Evolutionary conservation across 108 stramenopile genomes (phyloP).

Genomic region (Discostella pseudostelligera): DNA sequence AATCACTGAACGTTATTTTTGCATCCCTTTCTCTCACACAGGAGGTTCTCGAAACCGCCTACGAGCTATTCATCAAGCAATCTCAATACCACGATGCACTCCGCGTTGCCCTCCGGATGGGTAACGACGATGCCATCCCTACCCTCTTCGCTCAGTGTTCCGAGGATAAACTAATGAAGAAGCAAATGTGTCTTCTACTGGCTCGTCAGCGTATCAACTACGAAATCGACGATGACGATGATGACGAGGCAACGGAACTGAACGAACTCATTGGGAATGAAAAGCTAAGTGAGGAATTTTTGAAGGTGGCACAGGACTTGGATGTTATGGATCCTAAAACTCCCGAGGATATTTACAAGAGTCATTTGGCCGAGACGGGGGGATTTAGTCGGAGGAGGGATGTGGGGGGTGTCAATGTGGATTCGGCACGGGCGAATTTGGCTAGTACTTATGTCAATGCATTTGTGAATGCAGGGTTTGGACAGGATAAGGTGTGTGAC

Average conservation of each 20-base stretch:
- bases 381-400: slow-evolving; percentile 87
- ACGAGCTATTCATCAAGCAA: slow-evolving; percentile 86
- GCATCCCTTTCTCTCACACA: slow-evolving; percentile 12
- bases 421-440: slow-evolving; percentile 97
- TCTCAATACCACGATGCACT: slow-evolving; percentile 87
- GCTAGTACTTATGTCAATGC: slow-evolving; percentile 99
- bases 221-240: slow-evolving; percentile 81
- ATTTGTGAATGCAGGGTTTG: slow-evolving; percentile 98
- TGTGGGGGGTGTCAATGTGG: slow-evolving; percentile 79
- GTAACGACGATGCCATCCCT: slow-evolving; percentile 67
- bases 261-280: slow-evolving; percentile 96
- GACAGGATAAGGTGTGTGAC: slow-evolving; percentile 77
- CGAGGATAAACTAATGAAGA: slow-evolving; percentile 81
- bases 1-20: slow-evolving; percentile 4
- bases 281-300: slow-evolving; percentile 85
- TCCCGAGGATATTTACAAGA: slow-evolving; percentile 99
- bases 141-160: slow-evolving; percentile 65
- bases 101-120: slow-evolving; percentile 90
- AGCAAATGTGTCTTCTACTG: slow-evolving; percentile 88
- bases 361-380: slow-evolving; percentile 94
- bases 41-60: slow-evolving; percentile 91
- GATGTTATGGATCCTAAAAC: slow-evolving; percentile 96
- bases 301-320: slow-evolving; percentile 88
- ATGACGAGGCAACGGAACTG: slow-evolving; percentile 60
- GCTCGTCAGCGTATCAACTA: slow-evolving; percentile 86